Evolutionary conservation across 192 early-diverging fungal genomes (phyloP), one percentile per base, ranked within the genome.

Genomic region (Backusella australiensis): DNA sequence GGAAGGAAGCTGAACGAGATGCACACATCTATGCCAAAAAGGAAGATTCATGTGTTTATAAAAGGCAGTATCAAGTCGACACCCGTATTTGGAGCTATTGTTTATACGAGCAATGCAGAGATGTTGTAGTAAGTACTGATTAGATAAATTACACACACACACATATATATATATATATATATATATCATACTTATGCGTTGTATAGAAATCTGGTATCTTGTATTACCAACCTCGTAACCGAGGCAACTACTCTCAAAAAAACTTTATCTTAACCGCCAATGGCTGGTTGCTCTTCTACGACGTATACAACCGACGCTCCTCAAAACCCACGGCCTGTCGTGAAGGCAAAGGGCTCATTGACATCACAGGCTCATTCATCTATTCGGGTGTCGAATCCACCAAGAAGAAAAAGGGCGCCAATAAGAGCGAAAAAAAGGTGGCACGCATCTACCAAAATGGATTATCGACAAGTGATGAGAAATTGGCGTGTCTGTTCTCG

Each of bases 41-140:
- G 3, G 36, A 69, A 4, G 17, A 41, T 0, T 36, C 19, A 21
- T 69, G 39, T 65, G 17, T 17, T 52, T 15, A 39, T 46, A 71
- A 71, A 6, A 66, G 49, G 0, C 36, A 80, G 26, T 75, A 53
- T n/a, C 34, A 70, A 19, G 75, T 44, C 68, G 77, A 81, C 46
- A 81, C 73, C 11, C 76, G 77, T 2, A 66, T 78, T 34, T 81
- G 80, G 80, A 81, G 53, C 11, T 41, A 66, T 3, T 81, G 80
- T 44, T 9, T 71, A 34, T 70, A 65, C 53, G 73, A 74, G 4
- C 76, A 77, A 75, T 81, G 80, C 15, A 76, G 69, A 36, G 77
- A 77, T 75, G 41, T 78, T 41, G 69, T 69, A 32, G 80, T 81
- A 78, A 75, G 72, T 67, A 6, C 4, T 49, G 32, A 32, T 3